Base-by-base conservation (phyloP, 129 eudicot genomes). In the Cynara cardunculus region DNA sequence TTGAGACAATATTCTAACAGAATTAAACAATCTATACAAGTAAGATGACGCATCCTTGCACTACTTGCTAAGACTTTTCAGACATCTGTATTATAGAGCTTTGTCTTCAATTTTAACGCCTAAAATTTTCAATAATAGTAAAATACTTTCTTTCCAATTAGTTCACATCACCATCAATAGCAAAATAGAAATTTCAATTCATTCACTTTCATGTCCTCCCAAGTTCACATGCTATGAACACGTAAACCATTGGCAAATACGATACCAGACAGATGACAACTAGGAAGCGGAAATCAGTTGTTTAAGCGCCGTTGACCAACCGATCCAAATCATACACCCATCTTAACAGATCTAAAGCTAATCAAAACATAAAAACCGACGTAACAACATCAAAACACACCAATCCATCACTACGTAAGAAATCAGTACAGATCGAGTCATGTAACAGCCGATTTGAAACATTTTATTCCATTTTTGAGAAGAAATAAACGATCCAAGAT, bases 351-450 rank as follows among this genome's bases (percentile, higher is more conserved):
- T 79, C 83, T 34, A 79, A 24, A 70, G 5, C 71, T 7, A 53
- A 73, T 34, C 31, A 26, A 72, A 73, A 12, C 73, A 39, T 25
- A 81, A 2, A 37, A 18, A 39, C 4, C 9, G 0, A 73, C 13
- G 24, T 41, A 53, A 53, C 77, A 21, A 4, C 62, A 35, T 59
- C 2, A 72, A 72, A 35, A 30, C 66, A 34, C 78, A 37, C 41
- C 46, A 26, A 61, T 61, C 62, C 26, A 28, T 46, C 41, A 79
- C n/a, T 32, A 31, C 14, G 24, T 3, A 22, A 12, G 3, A 49
- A 69, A 69, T 70, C 69, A 30, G 76, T 80, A 35, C 49, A 80
- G 79, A 80, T 80, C 84, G 49, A 39, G 76, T 31, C 53, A 27
- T 37, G 65, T 10, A 73, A 8, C 67, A 80, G 67, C 7, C 18